Conservation (phyloP, 805 yeast genomes). For the Priceomyces carsonii region DNA sequence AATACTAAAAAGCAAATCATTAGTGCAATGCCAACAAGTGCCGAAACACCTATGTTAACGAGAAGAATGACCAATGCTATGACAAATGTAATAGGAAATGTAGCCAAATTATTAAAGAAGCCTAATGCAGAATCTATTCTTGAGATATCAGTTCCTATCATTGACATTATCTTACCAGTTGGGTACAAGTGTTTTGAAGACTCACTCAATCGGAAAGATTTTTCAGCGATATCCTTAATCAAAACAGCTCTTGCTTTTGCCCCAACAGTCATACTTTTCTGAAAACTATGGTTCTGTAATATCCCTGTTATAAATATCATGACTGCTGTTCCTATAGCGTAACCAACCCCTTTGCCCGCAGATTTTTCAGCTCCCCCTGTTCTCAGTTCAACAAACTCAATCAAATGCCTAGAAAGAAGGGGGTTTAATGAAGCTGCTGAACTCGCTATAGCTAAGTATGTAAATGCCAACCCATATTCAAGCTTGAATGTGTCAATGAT, state of each 20-base stretch:
- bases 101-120: slow-evolving; percentile 10
- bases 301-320: slow-evolving; percentile 34
- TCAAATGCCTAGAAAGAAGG: slow-evolving; percentile 58
- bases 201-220: slow-evolving; percentile 14
- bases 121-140: slow-evolving; percentile 14
- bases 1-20: slow-evolving; percentile 11
- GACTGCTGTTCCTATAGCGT: slow-evolving; percentile 63
- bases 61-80: slow-evolving; percentile 15
- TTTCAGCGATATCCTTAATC: slow-evolving; percentile 13
- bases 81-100: slow-evolving; percentile 12
- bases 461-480: slow-evolving; percentile 35
- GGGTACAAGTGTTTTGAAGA: slow-evolving; percentile 13
- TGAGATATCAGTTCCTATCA: slow-evolving; percentile 17
- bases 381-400: slow-evolving; percentile 50
- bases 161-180: slow-evolving; percentile 12
- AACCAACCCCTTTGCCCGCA: slow-evolving; percentile 63
- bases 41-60: slow-evolving; percentile 16
- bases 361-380: slow-evolving; percentile 30
- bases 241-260: slow-evolving; percentile 12
- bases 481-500: slow-evolving; percentile 45
- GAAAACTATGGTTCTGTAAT: slow-evolving; percentile 13
- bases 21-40: slow-evolving; percentile 16
- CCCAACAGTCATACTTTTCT: slow-evolving; percentile 13
- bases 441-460: slow-evolving; percentile 42
- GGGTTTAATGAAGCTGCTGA: slow-evolving; percentile 54